A percentile compares a stretch with the other conserved stretches of the same genome.
phyloP scores from a whole-genome alignment of 2,329 filamentous ascomycete genomes.

The Neopestalotiopsis sp. region DNA sequence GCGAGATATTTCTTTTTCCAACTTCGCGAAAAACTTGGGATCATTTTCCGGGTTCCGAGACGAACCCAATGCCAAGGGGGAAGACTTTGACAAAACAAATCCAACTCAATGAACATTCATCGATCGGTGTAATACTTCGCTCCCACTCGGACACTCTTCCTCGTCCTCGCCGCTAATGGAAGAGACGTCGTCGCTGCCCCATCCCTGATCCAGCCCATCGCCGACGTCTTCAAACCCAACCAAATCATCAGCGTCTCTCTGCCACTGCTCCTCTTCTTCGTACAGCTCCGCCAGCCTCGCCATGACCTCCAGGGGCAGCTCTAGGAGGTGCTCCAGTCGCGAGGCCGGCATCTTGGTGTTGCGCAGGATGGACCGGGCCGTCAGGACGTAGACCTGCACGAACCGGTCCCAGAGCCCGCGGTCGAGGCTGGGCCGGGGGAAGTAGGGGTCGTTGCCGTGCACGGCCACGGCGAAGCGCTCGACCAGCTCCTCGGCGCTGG shows the following conservation, averaged over 20 bases:
- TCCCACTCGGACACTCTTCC: neutral
- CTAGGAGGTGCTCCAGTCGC: neutral
- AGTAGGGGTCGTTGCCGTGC: conserved; percentile 7
- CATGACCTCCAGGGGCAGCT: neutral
- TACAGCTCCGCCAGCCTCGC: neutral
- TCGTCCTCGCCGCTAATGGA: neutral
- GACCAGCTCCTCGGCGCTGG: neutral
- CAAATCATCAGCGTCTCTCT: neutral
- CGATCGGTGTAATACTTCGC: neutral
- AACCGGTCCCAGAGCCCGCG: neutral
- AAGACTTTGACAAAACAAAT: too few relatives aligned
- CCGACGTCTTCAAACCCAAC: neutral
- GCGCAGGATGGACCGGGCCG: neutral
- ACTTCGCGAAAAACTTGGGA: too few relatives aligned
- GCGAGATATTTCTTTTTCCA: too few relatives aligned
- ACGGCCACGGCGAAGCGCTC: neutral
- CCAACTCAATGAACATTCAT: too few relatives aligned
- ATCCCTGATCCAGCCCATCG: neutral
- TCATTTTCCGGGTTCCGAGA: too few relatives aligned
- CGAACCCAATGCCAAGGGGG: too few relatives aligned
- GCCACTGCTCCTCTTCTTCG: conserved; percentile 3
- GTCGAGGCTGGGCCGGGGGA: conserved; percentile 2
- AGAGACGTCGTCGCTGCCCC: neutral
- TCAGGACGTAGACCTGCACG: neutral
- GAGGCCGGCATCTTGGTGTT: neutral